These are phyloP conservation scores for Mycena vitilis DNA, from an alignment of 768 basidiomycete genomes.

Conservation along the genomic window DNA sequence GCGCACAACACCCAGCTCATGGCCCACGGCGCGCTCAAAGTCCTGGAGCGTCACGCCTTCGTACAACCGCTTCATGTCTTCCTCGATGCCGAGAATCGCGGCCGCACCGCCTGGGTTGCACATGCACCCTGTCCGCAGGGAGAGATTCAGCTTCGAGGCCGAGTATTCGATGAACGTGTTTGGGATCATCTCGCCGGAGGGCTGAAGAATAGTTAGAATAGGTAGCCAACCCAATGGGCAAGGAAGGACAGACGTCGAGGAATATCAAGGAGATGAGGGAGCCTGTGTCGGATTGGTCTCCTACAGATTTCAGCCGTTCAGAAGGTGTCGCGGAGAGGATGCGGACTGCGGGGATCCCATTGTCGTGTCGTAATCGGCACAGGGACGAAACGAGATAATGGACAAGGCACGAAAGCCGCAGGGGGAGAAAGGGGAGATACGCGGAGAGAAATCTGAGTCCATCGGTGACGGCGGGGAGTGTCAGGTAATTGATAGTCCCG, in stretches of 20 bases:
- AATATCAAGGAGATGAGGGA: slow-evolving; percentile 74
- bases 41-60: slow-evolving; percentile 70
- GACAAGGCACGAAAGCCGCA: slow-evolving; percentile 77
- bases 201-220: slow-evolving; percentile 50
- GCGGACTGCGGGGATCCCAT: slow-evolving; percentile 69
- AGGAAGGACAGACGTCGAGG: slow-evolving; percentile 61
- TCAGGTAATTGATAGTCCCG: slow-evolving; percentile 87
- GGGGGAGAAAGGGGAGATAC: slow-evolving; percentile 83
- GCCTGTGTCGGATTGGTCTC: slow-evolving; percentile 75
- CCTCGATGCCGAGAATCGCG: slow-evolving; percentile 72
- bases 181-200: slow-evolving; percentile 73
- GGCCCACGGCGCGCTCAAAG: slow-evolving; percentile 70
- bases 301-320: slow-evolving; percentile 63
- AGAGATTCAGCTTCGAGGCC: slow-evolving; percentile 72
- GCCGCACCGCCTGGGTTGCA: slow-evolving; percentile 90
- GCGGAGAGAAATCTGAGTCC: slow-evolving; percentile 82
- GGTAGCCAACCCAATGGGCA: not conserved
- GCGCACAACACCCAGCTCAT: slow-evolving; percentile 79
- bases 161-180: slow-evolving; percentile 81
- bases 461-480: slow-evolving; percentile 80
- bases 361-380: slow-evolving; percentile 69
- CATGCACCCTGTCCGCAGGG: slow-evolving; percentile 87
- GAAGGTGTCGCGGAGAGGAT: slow-evolving; percentile 75
- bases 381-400: slow-evolving; percentile 70
- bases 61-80: slow-evolving; percentile 71